A percentile compares a stretch with the other conserved stretches of the same genome.
Conservation (phyloP, 2,329 filamentous ascomycete species). For the Raffaelea albimanens region DNA sequence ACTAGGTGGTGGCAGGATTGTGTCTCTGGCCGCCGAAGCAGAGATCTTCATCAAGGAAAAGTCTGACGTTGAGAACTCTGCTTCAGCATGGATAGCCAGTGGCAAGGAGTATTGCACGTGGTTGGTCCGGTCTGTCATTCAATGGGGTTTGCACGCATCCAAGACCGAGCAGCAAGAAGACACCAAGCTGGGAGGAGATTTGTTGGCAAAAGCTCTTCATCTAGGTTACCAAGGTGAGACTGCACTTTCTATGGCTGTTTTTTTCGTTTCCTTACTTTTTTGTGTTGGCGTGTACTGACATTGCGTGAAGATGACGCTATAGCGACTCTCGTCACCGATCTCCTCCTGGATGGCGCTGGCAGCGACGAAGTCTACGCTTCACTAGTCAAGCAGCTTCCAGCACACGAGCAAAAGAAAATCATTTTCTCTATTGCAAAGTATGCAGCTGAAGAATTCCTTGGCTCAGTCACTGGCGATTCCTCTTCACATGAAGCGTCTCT, state of each 20-base stretch:
- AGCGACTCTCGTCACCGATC: constrained; percentile 21
- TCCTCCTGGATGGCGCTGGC: constrained; percentile 20
- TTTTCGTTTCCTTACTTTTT: neutral
- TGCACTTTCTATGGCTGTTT: too few species aligned
- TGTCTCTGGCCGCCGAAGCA: constrained; percentile 46
- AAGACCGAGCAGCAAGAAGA: constrained; percentile 22
- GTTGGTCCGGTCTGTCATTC: constrained; percentile 56
- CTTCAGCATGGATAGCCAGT: constrained; percentile 50
- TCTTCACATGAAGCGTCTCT: constrained; percentile 16
- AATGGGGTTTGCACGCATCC: constrained; percentile 26
- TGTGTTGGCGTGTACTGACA: constrained; percentile 1
- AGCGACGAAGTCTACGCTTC: too few species aligned
- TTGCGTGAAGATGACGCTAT: constrained; percentile 29
- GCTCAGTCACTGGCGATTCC: neutral
- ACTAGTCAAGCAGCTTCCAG: constrained; percentile 18
- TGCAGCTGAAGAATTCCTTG: constrained; percentile 35
- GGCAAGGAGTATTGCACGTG: constrained; percentile 59
- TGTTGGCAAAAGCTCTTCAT: constrained; percentile 52
- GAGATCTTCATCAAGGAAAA: constrained; percentile 35
- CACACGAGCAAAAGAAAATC: constrained; percentile 33
- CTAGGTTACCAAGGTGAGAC: constrained; percentile 64
- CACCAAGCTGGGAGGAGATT: constrained; percentile 30
- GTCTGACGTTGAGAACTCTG: neutral
- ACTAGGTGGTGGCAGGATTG: constrained; percentile 37
- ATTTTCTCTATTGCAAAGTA: constrained; percentile 30